Conservation (phyloP, 495 filamentous ascomycete genomes). For the Lasiosphaeris hirsuta region DNA sequence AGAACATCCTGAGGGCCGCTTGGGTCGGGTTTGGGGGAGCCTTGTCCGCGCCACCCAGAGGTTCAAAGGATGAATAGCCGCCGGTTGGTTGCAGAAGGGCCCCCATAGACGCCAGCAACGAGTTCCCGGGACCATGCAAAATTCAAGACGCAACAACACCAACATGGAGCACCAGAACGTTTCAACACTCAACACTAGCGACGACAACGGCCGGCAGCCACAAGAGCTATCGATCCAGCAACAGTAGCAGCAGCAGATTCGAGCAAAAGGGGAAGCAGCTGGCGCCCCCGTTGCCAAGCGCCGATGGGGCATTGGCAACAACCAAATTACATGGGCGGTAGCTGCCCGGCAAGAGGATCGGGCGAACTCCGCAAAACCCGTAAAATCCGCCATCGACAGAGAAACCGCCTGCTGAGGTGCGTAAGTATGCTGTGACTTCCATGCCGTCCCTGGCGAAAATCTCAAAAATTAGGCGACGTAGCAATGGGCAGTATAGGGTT, state of each 20-base stretch:
- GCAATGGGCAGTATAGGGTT: too few species aligned
- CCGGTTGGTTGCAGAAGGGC: constrained; percentile 14
- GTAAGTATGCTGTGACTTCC: too few species aligned
- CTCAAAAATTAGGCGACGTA: too few species aligned
- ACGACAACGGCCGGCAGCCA: not conserved
- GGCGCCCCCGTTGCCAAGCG: too few species aligned
- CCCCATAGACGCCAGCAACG: constrained; percentile 10
- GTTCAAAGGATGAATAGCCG: constrained; percentile 5
- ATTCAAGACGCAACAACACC: not conserved
- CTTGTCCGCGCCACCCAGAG: constrained; percentile 5
- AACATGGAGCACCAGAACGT: not conserved
- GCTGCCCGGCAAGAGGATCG: not conserved
- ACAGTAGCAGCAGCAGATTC: not conserved
- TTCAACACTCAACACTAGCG: too few species aligned
- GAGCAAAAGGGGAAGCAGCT: not conserved
- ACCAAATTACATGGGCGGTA: not conserved
- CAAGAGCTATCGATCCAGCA: not conserved
- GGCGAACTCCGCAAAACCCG: constrained; percentile 3
- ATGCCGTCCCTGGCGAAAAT: too few species aligned
- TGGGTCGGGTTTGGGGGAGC: constrained; percentile 3
- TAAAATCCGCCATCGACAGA: not conserved
- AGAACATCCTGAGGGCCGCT: not conserved
- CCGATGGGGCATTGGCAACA: too few species aligned
- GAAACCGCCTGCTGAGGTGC: not conserved
- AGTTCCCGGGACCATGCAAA: not conserved